phyloP scores from a whole-genome alignment of 768 basidiomycete species.

The Suillus tomentosus region DNA sequence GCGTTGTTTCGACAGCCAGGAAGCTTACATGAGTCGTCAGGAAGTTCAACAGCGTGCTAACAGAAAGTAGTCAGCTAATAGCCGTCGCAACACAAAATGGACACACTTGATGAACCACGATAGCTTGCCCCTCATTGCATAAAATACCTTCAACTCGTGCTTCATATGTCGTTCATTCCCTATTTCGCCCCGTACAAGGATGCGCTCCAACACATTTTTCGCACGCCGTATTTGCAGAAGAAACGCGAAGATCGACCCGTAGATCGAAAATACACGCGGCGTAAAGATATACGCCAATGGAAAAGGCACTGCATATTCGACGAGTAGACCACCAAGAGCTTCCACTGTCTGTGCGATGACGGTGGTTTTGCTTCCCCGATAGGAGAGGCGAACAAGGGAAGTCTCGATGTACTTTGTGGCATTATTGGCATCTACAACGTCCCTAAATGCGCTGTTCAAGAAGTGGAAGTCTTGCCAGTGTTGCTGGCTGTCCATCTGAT shows the following conservation, averaged over 20 bases:
- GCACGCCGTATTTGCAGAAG: conserved; percentile 74
- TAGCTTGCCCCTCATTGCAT: conserved; percentile 72
- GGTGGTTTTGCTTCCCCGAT: conserved; percentile 51
- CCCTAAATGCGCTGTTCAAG: conserved; percentile 74
- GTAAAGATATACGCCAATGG: conserved; percentile 80
- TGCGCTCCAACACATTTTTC: conserved; percentile 69
- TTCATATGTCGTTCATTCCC: conserved; percentile 35
- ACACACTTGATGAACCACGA: conserved; percentile 87
- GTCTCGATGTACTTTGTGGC: conserved; percentile 59
- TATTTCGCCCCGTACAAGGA: conserved; percentile 59
- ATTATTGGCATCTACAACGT: conserved; percentile 56
- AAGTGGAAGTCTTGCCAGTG: conserved; percentile 84
- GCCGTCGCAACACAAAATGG: not conserved
- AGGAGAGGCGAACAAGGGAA: conserved; percentile 72
- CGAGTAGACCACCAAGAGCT: conserved; percentile 62
- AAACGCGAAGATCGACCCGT: conserved; percentile 70
- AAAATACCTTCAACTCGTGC: conserved; percentile 66
- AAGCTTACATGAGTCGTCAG: conserved; percentile 67
- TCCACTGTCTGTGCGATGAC: conserved; percentile 57
- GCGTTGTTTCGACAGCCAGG: not conserved
- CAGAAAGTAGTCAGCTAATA: conserved; percentile 13
- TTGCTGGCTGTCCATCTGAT: conserved; percentile 73
- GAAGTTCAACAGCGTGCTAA: conserved; percentile 67
- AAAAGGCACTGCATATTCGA: conserved; percentile 84
- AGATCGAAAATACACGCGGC: conserved; percentile 53